Conservation (phyloP, 495 filamentous ascomycete genomes). For the Lophium mytilinum region DNA sequence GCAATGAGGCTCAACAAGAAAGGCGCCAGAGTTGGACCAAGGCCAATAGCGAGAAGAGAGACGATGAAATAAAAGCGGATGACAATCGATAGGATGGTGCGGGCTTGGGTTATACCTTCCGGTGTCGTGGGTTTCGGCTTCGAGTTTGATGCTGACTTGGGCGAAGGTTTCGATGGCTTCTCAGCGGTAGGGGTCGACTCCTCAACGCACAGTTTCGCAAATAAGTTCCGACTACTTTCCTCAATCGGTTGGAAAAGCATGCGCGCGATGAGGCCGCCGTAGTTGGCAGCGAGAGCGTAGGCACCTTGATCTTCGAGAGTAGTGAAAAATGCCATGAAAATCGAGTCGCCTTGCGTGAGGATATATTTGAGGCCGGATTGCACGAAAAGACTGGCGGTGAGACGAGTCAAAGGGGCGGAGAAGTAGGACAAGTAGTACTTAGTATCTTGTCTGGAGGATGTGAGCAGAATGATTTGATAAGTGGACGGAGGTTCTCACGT, state of each 20-base stretch:
- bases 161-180: constrained; percentile 16
- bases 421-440: constrained; percentile 55
- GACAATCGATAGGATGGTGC: constrained; percentile 42
- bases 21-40: constrained; percentile 68
- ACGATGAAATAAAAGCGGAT: constrained; percentile 59
- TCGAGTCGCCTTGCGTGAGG: constrained; percentile 86
- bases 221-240: constrained; percentile 79
- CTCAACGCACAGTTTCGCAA: constrained; percentile 55
- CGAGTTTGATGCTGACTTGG: constrained; percentile 4
- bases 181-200: not conserved
- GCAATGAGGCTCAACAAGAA: constrained; percentile 63
- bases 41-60: constrained; percentile 52
- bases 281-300: constrained; percentile 89
- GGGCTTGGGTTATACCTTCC: constrained; percentile 31
- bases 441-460: constrained; percentile 24
- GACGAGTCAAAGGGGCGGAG: constrained; percentile 53
- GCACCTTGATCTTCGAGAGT: constrained; percentile 77
- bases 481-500: constrained; percentile 8
- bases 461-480: constrained; percentile 8
- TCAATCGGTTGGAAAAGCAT: constrained; percentile 93
- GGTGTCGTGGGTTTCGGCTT: constrained; percentile 23
- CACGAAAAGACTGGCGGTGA: constrained; percentile 72
- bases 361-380: constrained; percentile 85
- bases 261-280: constrained; percentile 82
- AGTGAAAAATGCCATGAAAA: constrained; percentile 71